Evolutionary conservation across 345 rosid species (phyloP).

Genomic region (Acer negundo): DNA sequence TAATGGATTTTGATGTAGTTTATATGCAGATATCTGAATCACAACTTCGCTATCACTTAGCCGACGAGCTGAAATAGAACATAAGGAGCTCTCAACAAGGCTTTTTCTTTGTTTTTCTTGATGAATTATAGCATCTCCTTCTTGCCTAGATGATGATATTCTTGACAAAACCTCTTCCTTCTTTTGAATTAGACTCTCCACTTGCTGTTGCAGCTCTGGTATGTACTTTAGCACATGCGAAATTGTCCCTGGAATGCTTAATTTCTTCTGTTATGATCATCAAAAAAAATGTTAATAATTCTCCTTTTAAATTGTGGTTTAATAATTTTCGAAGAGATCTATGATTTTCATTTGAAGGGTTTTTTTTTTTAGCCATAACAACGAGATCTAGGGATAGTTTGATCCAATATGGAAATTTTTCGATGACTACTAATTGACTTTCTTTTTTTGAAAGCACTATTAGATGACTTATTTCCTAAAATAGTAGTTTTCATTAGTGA

Average conservation of each 20-base stretch:
- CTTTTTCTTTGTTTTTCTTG: constrained; percentile 28
- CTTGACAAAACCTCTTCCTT: constrained; percentile 40
- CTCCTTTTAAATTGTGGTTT: too few species aligned
- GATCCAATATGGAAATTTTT: not conserved
- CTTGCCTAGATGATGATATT: constrained; percentile 31
- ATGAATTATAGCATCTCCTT: constrained; percentile 9
- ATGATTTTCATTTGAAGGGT: too few species aligned
- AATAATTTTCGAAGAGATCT: too few species aligned
- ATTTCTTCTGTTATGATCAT: constrained; percentile 31
- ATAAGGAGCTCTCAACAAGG: not conserved
- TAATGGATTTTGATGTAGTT: constrained; percentile 22
- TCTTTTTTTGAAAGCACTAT: too few species aligned
- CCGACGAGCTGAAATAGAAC: constrained; percentile 36
- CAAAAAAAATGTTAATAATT: not conserved
- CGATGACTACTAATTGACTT: not conserved
- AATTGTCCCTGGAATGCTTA: constrained; percentile 48
- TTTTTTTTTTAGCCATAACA: too few species aligned
- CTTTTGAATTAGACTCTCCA: constrained; percentile 31
- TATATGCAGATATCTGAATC: constrained; percentile 42
- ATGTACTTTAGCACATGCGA: constrained; percentile 40
- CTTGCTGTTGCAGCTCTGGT: constrained; percentile 46
- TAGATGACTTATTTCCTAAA: too few species aligned
- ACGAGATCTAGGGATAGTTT: too few species aligned
- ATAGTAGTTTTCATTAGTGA: too few species aligned
- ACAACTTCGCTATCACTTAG: constrained; percentile 48